Base-by-base conservation (phyloP, 768 basidiomycete species). In the Leucocoprinus birnbaumii region DNA sequence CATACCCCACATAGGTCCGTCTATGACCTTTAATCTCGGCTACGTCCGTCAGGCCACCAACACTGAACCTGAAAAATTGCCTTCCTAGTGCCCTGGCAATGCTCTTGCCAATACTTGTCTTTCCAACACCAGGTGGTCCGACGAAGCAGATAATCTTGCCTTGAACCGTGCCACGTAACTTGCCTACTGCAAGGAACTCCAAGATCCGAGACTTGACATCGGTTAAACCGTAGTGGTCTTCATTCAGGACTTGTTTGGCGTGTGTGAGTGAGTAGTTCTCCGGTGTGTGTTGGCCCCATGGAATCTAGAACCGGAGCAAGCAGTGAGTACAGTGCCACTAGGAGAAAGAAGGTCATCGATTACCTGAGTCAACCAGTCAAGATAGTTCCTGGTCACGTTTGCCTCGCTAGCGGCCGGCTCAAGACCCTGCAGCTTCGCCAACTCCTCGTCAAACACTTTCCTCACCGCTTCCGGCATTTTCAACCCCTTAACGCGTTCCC, bases 11-110 rank as follows among this genome's bases (percentile, higher is more conserved):
- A 66, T 97, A 98, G n/a, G 96, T 99, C 67, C 97, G 76, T 63
- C 97, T 75, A 66, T 99, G 97, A 1, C 97, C 97, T 73, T 98
- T 98, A 65, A 99, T 98, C 79, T 98, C 97, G 53, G 97, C 97
- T 0, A 98, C 94, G 68, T 99, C 97, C 45, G 93, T 93, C 66
- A 99, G 71, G 13, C 97, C 96, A 59, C 97, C 96, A 3, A 98
- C 96, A 8, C 90, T 93, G 73, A 99, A 97, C 46, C 94, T 81
- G 83, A 95, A 98, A 74, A 98, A 98, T 67, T 93, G 87, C 56
- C 96, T 73, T 24, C 88, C 85, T 21, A 99, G 75, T 3, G 96
- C 95, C 14, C 94, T 81, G 0, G 97, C 88, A 48, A 99, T 97
- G 2, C 87, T 91, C 76, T 95, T 95, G 46, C 95, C 96, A 41